phyloP scores from a whole-genome alignment of 495 filamentous ascomycete genomes.

The Melanomma pulvis-pyrius region DNA sequence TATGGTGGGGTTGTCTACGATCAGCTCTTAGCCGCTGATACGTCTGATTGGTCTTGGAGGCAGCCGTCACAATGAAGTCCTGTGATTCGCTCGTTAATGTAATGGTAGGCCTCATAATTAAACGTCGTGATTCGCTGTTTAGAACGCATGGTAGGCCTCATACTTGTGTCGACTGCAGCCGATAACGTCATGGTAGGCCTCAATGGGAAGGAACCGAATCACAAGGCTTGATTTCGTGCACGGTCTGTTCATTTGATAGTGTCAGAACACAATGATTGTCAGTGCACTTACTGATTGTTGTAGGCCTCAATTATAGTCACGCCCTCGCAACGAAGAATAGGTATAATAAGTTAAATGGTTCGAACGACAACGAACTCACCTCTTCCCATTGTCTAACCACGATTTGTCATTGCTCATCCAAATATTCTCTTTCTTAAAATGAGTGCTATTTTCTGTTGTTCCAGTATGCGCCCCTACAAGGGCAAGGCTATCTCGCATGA shows the following conservation, averaged over 20 bases:
- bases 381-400: too few species aligned
- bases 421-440: background rate
- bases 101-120: background rate
- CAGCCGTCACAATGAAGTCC: background rate
- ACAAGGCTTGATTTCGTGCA: too few species aligned
- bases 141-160: background rate
- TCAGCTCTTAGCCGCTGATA: background rate
- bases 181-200: background rate
- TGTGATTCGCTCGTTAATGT: background rate
- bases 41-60: background rate
- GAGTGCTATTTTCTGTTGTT: constrained; percentile 24
- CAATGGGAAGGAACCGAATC: background rate
- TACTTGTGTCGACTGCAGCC: background rate
- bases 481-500: constrained; percentile 31
- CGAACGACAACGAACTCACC: too few species aligned
- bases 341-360: too few species aligned
- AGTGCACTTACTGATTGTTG: too few species aligned
- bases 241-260: too few species aligned
- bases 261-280: too few species aligned
- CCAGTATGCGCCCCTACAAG: constrained; percentile 11
- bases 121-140: background rate
- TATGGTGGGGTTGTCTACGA: background rate
- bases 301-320: too few species aligned
- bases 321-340: too few species aligned
- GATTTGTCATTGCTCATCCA: too few species aligned